Evolutionary conservation across 2,329 filamentous ascomycete species (phyloP).

Genomic region (Pseudocercospora musae): DNA sequence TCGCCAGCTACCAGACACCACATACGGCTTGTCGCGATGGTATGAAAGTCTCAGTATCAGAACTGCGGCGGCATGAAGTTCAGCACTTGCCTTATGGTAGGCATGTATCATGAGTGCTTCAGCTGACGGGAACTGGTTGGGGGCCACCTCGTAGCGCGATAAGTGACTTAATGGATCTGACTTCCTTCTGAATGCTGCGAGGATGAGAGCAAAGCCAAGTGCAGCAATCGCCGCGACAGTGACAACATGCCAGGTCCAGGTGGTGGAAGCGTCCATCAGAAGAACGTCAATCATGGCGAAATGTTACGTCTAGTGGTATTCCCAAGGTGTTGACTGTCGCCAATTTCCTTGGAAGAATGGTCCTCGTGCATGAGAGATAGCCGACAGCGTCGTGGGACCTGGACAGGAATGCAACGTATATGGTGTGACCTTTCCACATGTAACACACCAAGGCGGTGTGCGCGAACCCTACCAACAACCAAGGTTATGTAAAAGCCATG

Average conservation of each 20-base stretch:
- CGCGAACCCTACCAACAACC: too few relatives aligned
- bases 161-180: not conserved
- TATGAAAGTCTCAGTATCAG: not conserved
- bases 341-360: too few relatives aligned
- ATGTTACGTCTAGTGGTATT: too few relatives aligned
- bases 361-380: too few relatives aligned
- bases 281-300: not conserved
- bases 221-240: not conserved
- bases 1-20: constrained; percentile 1
- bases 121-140: not conserved
- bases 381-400: too few relatives aligned
- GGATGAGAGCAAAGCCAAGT: not conserved
- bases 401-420: too few relatives aligned
- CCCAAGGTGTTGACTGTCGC: too few relatives aligned
- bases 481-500: too few relatives aligned
- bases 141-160: not conserved
- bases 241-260: not conserved
- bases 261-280: not conserved
- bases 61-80: not conserved
- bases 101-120: not conserved
- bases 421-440: too few relatives aligned
- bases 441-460: too few relatives aligned
- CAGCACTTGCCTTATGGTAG: not conserved
- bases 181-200: not conserved
- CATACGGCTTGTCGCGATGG: not conserved